Evolutionary conservation across 164 flowering plant species (phyloP).

Genomic region (Amborella trichopoda): DNA sequence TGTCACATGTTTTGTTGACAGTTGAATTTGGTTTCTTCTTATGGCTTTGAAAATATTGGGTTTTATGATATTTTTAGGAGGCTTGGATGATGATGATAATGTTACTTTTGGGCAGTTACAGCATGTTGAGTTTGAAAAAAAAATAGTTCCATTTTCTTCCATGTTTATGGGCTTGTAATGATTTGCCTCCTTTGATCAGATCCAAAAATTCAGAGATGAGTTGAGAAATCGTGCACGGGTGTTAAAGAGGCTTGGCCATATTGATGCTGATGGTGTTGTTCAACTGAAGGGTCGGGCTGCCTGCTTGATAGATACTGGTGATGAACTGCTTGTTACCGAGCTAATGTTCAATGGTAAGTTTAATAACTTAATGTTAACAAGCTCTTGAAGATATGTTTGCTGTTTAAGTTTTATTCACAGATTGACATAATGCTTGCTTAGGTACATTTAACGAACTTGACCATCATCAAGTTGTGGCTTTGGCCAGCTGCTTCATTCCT

Average conservation of each 20-base stretch:
- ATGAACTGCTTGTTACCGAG: constrained; percentile 96
- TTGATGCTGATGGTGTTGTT: constrained; percentile 93
- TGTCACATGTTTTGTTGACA: too few relatives aligned
- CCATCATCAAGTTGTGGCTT: constrained; percentile 94
- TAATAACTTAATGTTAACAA: too few relatives aligned
- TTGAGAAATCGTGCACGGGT: constrained; percentile 90
- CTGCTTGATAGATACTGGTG: constrained; percentile 97
- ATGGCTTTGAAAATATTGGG: too few relatives aligned
- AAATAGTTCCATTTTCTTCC: too few relatives aligned
- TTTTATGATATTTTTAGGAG: too few relatives aligned
- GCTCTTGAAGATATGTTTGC: background rate
- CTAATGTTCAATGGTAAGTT: constrained; percentile 90
- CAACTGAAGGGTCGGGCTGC: constrained; percentile 98
- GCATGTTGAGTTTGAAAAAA: too few relatives aligned
- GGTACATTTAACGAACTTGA: constrained; percentile 97
- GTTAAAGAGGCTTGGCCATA: constrained; percentile 89
- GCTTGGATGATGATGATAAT: too few relatives aligned
- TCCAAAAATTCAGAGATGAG: constrained; percentile 96
- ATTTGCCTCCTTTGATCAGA: too few relatives aligned
- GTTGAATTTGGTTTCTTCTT: too few relatives aligned
- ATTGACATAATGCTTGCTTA: constrained; percentile 8
- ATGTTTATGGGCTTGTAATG: too few relatives aligned
- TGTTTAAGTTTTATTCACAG: background rate
- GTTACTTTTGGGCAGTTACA: too few relatives aligned
- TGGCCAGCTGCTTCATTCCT: constrained; percentile 98